Evolutionary conservation across 805 yeast genomes (phyloP).

Genomic region (Kuraishia molischiana): DNA sequence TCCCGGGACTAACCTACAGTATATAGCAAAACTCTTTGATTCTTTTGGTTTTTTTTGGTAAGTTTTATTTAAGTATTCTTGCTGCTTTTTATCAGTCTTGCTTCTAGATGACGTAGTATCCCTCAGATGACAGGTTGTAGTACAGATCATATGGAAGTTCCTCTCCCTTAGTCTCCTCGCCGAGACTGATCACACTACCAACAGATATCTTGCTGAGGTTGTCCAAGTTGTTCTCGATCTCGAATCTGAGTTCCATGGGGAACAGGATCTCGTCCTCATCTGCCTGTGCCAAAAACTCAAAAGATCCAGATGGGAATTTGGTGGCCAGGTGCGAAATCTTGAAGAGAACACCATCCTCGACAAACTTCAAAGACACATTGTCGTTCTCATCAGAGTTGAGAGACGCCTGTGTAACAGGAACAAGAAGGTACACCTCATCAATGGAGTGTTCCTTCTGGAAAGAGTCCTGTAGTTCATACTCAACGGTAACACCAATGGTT

Average conservation of each 20-base stretch:
- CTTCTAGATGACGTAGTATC: conserved; percentile 38
- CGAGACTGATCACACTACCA: conserved; percentile 40
- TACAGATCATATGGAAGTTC: conserved; percentile 65
- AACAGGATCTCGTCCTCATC: conserved; percentile 75
- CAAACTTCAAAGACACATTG: conserved; percentile 45
- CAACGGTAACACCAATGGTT: conserved; percentile 69
- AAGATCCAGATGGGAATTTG: conserved; percentile 50
- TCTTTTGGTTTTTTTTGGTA: too few relatives aligned
- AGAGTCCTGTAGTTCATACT: conserved; percentile 61
- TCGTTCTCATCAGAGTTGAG: conserved; percentile 42
- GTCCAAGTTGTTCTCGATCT: conserved; percentile 31
- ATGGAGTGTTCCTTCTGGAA: conserved; percentile 29
- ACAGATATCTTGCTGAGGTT: conserved; percentile 63
- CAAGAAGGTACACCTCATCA: conserved; percentile 42
- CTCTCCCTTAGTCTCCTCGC: conserved; percentile 28
- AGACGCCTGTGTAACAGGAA: conserved; percentile 57
- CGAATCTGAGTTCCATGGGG: conserved; percentile 75
- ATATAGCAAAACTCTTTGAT: background rate
- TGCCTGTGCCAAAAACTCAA: conserved; percentile 70
- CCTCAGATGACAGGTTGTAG: conserved; percentile 47
- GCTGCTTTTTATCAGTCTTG: too few relatives aligned
- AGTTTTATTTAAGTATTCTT: too few relatives aligned
- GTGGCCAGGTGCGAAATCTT: conserved; percentile 41
- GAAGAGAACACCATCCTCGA: conserved; percentile 66
- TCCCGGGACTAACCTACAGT: conserved; percentile 43